Base-by-base conservation (phyloP, 2,329 filamentous ascomycete species). In the Daldinia sp. region DNA sequence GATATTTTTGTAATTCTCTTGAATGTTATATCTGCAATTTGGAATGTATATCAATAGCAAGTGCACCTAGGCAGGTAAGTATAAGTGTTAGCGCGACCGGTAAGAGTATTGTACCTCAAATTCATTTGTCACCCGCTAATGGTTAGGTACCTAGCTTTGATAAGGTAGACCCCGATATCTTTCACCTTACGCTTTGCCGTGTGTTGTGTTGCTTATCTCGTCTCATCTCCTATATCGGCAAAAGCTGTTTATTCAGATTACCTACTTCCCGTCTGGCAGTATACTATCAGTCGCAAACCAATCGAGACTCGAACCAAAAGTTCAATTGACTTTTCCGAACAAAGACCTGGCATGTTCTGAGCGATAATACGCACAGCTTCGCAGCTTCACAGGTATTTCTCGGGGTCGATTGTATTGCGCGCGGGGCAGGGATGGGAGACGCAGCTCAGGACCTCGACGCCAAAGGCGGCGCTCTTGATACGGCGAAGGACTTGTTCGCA, bases 401-500 rank as follows among this genome's bases (percentile, higher is more conserved):
- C n/a, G n/a, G n/a, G n/a, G n/a, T n/a, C 32, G 39, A 55, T 61
- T 61, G 50, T 52, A 41, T 30, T 17, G 30, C 43, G 61, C 54
- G 58, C 49, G 54, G 57, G 54, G 48, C 45, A 70, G 51, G 50
- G 17, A 76, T 76, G 74, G 73, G 70, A 47, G 74, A 74, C 65
- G 73, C 72, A 53, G 71, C 67, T 21, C 71, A 74, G 60, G 74
- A 75, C 34, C 35, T 74, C 55, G 70, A 72, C 23, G 66, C 67
- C 58, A 71, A 72, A 52, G 75, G 73, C 64, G 76, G 78, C 57
- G 79, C 77, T 21, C 68, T 83, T 70, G 87, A 90, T 75, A 90
- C 91, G 50, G 81, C 89, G 72, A 99, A 98, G 83, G 95, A 99
- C 79, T 82, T 99, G 61, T 91, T 94, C 75, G 87, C 95, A 9